Percentiles rank a stretch among this genome's conserved stretches.
Evolutionary conservation across 75 land plant genomes (phyloP).

Genomic region (Azolla pinnata): DNA sequence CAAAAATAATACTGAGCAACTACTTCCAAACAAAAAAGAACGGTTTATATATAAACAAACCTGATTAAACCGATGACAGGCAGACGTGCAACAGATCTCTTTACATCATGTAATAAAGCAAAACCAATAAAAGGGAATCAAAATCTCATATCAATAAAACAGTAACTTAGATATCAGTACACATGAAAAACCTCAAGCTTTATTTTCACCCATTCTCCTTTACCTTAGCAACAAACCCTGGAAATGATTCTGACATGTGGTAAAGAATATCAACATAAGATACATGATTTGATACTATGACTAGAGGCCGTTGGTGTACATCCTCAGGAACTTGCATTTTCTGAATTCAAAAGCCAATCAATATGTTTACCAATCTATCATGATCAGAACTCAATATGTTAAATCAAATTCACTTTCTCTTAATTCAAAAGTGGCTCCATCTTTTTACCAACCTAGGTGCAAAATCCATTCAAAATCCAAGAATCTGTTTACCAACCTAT

Average conservation of each 20-base stretch:
- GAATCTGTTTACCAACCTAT: no score
- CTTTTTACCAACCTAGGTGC: no score
- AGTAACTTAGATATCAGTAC: background rate
- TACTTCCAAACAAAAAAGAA: background rate
- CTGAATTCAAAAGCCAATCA: no score
- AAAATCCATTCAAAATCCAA: no score
- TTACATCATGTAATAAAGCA: constrained; percentile 11
- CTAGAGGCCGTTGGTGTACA: no score
- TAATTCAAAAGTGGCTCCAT: no score
- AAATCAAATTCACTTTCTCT: no score
- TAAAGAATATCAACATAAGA: constrained; percentile 91
- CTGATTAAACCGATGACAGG: constrained; percentile 96
- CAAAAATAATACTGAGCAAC: background rate
- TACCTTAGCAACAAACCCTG: constrained; percentile 99
- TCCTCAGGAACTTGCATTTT: no score
- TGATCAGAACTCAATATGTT: no score
- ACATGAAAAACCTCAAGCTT: no score
- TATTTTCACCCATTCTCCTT: no score
- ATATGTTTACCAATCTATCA: no score
- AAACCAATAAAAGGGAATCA: background rate
- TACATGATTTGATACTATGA: constrained; percentile 83
- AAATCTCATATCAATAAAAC: background rate
- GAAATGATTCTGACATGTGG: constrained; percentile 96
- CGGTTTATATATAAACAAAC: constrained; percentile 18
- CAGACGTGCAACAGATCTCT: constrained; percentile 95